These are phyloP conservation scores for Fusarium sp. DNA, from an alignment of 2,329 filamentous ascomycete species.

Conservation along the genomic window DNA sequence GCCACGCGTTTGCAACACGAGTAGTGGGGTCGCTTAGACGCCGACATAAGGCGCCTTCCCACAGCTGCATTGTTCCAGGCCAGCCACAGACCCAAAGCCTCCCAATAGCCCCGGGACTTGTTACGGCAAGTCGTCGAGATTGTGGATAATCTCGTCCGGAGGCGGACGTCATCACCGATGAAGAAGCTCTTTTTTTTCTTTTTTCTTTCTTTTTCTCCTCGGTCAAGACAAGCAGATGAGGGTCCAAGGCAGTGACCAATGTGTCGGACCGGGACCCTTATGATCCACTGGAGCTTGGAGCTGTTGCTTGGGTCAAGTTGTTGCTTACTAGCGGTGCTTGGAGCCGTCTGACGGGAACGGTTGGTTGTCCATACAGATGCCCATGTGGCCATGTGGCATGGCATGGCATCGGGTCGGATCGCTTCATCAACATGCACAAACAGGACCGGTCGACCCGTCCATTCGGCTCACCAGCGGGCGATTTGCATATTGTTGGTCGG, in stretches of 20 bases:
- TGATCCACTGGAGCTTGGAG: constrained; percentile 26
- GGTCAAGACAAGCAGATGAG: constrained; percentile 4
- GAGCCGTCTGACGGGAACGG: not conserved
- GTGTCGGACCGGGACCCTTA: constrained; percentile 5
- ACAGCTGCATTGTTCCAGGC: constrained; percentile 26
- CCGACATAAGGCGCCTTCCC: not conserved
- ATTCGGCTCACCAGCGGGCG: constrained; percentile 6
- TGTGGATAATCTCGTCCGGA: constrained; percentile 5
- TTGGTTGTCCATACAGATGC: constrained; percentile 9
- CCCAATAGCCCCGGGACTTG: constrained; percentile 17
- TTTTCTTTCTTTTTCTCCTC: not conserved
- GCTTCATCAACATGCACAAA: constrained; percentile 22
- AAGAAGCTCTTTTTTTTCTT: not conserved
- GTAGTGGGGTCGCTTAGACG: constrained; percentile 36
- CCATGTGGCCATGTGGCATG: constrained; percentile 40
- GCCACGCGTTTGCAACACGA: constrained; percentile 41
- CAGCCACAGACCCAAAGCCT: constrained; percentile 11
- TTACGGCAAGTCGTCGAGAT: constrained; percentile 21
- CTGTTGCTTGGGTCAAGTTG: constrained; percentile 12
- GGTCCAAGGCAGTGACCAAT: constrained; percentile 4
- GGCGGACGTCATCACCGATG: constrained; percentile 2
- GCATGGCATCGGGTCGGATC: constrained; percentile 27
- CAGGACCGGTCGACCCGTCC: constrained; percentile 9
- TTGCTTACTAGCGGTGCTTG: constrained; percentile 16
- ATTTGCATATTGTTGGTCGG: not conserved